phyloP scores from a whole-genome alignment of 176 grass and related monocot species.

The Themeda triandra region DNA sequence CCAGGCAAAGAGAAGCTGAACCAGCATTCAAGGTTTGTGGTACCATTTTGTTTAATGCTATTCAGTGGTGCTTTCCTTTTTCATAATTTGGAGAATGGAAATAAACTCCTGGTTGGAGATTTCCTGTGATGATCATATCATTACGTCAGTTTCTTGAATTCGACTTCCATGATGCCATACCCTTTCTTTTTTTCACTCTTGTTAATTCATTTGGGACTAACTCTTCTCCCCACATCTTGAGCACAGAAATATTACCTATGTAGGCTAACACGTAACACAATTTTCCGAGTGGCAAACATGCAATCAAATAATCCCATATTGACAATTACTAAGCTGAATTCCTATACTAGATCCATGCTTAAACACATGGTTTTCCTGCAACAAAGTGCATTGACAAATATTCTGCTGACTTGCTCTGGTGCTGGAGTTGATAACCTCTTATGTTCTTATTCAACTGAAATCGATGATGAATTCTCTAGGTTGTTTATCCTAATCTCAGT shows the following conservation, averaged over 20 bases:
- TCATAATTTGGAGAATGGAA: not conserved
- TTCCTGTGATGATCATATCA: not conserved
- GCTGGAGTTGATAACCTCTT: not conserved
- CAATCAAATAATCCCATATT: not conserved
- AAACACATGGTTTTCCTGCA: not conserved
- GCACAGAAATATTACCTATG: not conserved
- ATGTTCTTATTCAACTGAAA: not conserved
- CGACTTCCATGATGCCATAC: not conserved
- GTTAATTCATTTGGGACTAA: not conserved
- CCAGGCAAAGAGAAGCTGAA: conserved; percentile 75
- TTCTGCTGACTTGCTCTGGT: not conserved
- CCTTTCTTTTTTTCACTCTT: not conserved
- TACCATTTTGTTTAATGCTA: not conserved
- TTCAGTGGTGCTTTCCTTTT: not conserved
- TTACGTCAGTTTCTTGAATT: not conserved
- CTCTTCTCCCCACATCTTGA: not conserved
- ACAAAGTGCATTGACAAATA: not conserved
- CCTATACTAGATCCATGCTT: not conserved
- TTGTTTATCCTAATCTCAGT: not conserved
- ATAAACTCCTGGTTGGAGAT: not conserved
- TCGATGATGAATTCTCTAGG: not conserved
- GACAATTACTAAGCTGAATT: not conserved
- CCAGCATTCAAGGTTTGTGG: conserved; percentile 82
- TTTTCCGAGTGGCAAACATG: not conserved
- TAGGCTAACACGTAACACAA: not conserved